These are phyloP conservation scores for Ceratobasidium sp. DNA, from an alignment of 1,284 basidiomycete species.

Conservation along the genomic window DNA sequence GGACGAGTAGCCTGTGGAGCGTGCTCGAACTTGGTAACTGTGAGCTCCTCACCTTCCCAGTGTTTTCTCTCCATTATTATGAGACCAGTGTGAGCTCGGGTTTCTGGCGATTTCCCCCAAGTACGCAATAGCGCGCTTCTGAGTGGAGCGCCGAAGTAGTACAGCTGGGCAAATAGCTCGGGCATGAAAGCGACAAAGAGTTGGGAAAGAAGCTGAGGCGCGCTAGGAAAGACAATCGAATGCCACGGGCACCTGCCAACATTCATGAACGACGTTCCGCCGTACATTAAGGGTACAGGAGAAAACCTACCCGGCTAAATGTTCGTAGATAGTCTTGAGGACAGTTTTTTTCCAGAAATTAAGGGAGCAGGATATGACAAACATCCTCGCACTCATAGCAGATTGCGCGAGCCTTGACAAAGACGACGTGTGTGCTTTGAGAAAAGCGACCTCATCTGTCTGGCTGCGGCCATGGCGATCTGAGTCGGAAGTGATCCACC, in stretches of 20 bases:
- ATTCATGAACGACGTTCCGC: background rate
- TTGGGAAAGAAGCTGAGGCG: background rate
- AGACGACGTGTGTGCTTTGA: background rate
- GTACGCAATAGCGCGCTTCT: background rate
- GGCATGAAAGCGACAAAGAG: background rate
- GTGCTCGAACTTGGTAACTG: background rate
- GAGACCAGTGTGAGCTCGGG: slow-evolving; percentile 3
- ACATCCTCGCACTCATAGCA: background rate
- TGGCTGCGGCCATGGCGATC: background rate
- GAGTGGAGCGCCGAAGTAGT: background rate
- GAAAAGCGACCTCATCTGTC: background rate
- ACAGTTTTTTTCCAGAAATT: background rate
- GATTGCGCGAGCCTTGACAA: background rate
- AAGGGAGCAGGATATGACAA: background rate
- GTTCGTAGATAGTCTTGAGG: background rate
- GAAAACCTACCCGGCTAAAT: background rate
- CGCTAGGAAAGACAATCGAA: background rate
- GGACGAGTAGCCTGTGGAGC: background rate
- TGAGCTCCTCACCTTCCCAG: background rate
- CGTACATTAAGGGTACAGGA: background rate
- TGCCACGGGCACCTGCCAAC: background rate
- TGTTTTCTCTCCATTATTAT: background rate
- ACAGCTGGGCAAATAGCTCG: background rate
- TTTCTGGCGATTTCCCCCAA: slow-evolving; percentile 2
- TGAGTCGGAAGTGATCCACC: background rate